Base-by-base conservation (phyloP, 2,329 filamentous ascomycete genomes). In the Emericellopsis atlantica region DNA sequence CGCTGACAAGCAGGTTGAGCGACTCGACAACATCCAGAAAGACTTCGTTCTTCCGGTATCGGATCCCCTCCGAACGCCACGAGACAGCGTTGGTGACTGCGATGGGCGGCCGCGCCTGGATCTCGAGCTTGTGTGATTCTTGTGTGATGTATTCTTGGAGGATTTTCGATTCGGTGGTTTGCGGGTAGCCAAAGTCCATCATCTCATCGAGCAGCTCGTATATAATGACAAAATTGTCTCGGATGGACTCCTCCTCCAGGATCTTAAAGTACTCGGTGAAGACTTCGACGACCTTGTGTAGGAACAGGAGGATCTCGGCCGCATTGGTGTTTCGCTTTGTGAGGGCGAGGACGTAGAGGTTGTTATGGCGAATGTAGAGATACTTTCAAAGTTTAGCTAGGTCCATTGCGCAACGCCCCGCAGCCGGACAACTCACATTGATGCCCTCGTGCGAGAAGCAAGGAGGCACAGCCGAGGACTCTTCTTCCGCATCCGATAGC, bases 211-310 rank as follows among this genome's bases (percentile, higher is more conserved):
- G 76, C 46, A 98, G 67, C 65, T 98, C 92, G 71, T 98, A 98
- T 57, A 98, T 98, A 58, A 98, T 81, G 61, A 98, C 92, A 59
- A 98, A 98, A 69, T 98, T 98, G 70, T 98, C 92, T 53, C 92
- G 80, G 60, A 98, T 98, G 53, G 87, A 95, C 65, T 98, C 92
- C 63, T 98, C 92, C 64, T 98, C 92, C 45, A 98, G 74, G 48
- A 93, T 90, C 64, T 98, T 98, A 74, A 98, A 98, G 70, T 98
- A 98, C 65, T 98, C 92, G 44, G 92, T 98, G 60, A 98, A 98
- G 48, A 98, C 92, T 62, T 96, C 92, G 56, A 98, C 92, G 42
- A 98, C 77, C 64, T 95, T 94, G 70, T 98, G 92, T 42, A 98
- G 75, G 72, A 98, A 98, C 39, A 98, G 81, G 37, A 98, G 79